phyloP scores from a whole-genome alignment of 768 basidiomycete genomes.

The Tylopilus plumbeoviolaceoides region DNA sequence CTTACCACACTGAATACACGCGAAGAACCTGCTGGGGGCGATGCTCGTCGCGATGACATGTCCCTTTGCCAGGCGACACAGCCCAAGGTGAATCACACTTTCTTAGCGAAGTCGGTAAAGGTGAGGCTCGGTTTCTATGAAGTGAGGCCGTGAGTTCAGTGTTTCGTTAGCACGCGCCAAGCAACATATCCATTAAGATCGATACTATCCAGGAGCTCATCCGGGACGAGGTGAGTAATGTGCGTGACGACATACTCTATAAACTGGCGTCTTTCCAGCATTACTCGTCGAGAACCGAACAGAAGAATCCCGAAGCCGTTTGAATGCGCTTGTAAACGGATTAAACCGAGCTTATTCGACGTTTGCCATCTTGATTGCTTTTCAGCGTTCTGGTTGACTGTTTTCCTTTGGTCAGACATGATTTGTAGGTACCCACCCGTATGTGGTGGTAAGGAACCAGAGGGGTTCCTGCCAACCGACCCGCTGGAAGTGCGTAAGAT shows the following conservation, averaged over 20 bases:
- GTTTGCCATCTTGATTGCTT: neutral
- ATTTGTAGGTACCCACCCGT: neutral
- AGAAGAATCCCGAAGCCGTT: neutral
- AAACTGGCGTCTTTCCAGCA: neutral
- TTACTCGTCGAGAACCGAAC: neutral
- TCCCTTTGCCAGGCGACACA: slow-evolving; percentile 4
- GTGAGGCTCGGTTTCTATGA: neutral
- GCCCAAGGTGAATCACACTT: slow-evolving; percentile 2
- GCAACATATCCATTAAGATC: slow-evolving; percentile 21
- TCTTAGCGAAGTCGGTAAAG: slow-evolving; percentile 1
- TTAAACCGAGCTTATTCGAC: neutral
- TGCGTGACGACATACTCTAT: neutral
- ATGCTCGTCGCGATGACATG: neutral
- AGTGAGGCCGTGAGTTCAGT: neutral
- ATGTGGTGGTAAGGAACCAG: neutral
- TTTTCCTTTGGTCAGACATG: neutral
- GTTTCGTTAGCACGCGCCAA: slow-evolving; percentile 24
- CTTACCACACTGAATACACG: slow-evolving; percentile 56
- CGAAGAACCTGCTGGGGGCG: slow-evolving; percentile 35
- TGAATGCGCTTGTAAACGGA: neutral
- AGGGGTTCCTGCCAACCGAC: neutral
- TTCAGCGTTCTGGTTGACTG: neutral
- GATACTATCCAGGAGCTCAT: neutral
- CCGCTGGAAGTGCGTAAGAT: neutral
- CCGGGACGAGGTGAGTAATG: neutral